Base-by-base conservation (phyloP, 768 basidiomycete genomes). In the Inosperma sp. region DNA sequence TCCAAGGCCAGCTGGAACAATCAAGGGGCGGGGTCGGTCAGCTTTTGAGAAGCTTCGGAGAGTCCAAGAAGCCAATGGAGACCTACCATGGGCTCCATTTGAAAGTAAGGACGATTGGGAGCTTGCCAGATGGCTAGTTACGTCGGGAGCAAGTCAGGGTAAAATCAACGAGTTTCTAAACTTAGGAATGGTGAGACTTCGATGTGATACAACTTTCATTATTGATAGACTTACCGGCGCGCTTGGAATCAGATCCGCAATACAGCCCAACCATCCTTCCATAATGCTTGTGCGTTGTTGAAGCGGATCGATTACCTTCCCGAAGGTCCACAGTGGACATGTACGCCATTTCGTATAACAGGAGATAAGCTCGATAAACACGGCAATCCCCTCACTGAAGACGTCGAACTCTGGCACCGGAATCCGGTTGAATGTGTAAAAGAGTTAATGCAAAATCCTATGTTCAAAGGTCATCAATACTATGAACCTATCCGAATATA, bases 111-210 rank as follows among this genome's bases (percentile, higher is more conserved):
- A 67, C 7, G 65, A 73, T 22, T 71, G 68, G 61, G 64, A 67
- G 35, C 44, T 73, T 2, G 72, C 58, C 2, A 34, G 51, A 14
- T 73, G 65, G 68, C 42, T 74, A 22, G 60, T 64, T 34, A 54
- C 43, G 2, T 49, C 55, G 12, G 62, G 60, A 35, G 53, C 62
- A 4, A 60, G 69, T 6, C 58, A 70, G 16, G 62, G 44, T 1
- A 58, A 65, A 44, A 68, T 64, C 1, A 57, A 72, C 30, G 46
- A 59, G 7, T 70, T 68, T 39, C 53, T 73, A 14, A 65, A 66
- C 26, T 51, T 71, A 3, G 42, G 57, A 10, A 62, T 59, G 14
- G 65, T 68, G 52, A 49, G 64, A 58, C n/a, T n/a, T n/a, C n/a
- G n/a, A 27, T 17, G 5, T 19, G 41, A 19, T 42, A 19, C 14